These are phyloP conservation scores for Drechmeria coniospora DNA, from an alignment of 2,329 filamentous ascomycete genomes.

Conservation along the genomic window DNA sequence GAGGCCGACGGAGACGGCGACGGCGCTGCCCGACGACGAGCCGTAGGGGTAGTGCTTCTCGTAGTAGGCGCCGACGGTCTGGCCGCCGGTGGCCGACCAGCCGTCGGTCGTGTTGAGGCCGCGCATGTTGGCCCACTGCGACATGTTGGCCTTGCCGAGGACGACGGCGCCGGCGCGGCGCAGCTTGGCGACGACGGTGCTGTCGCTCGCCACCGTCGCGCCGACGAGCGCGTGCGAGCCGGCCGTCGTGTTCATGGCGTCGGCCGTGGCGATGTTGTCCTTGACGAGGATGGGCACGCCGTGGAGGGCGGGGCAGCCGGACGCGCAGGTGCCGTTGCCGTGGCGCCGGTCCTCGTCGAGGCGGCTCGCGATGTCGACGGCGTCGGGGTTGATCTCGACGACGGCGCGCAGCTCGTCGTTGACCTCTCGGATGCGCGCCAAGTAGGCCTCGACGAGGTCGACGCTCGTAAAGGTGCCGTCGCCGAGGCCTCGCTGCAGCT, in stretches of 20 bases:
- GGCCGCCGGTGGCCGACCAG: slow-evolving; percentile 50
- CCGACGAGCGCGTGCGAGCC: slow-evolving; percentile 49
- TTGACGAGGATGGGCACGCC: slow-evolving; percentile 53
- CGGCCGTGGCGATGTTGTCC: slow-evolving; percentile 48
- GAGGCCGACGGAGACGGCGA: slow-evolving; percentile 23
- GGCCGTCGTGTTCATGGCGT: slow-evolving; percentile 46
- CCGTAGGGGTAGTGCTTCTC: slow-evolving; percentile 45
- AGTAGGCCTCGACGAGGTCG: slow-evolving; percentile 18
- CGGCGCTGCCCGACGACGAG: slow-evolving; percentile 46
- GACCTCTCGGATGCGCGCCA: slow-evolving; percentile 12
- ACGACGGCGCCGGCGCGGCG: slow-evolving; percentile 46
- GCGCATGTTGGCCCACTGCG: slow-evolving; percentile 49
- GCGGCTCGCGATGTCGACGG: slow-evolving; percentile 18
- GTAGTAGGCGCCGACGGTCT: slow-evolving; percentile 45
- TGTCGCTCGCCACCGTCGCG: slow-evolving; percentile 37
- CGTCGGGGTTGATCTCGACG: slow-evolving; percentile 23
- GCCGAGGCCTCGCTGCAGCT: slow-evolving; percentile 8
- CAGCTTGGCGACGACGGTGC: slow-evolving; percentile 43
- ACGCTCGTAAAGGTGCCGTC: slow-evolving; percentile 17
- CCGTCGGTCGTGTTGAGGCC: slow-evolving; percentile 41
- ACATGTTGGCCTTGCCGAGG: slow-evolving; percentile 50
- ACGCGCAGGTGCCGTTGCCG: slow-evolving; percentile 3
- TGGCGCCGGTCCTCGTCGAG: slow-evolving; percentile 14
- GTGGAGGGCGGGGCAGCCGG: slow-evolving; percentile 39
- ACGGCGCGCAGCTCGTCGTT: slow-evolving; percentile 13